A percentile compares a stretch with the other conserved stretches of the same genome.
These are phyloP conservation scores for Pseudopithomyces chartarum DNA, from an alignment of 2,329 filamentous ascomycete species.

Conservation along the genomic window DNA sequence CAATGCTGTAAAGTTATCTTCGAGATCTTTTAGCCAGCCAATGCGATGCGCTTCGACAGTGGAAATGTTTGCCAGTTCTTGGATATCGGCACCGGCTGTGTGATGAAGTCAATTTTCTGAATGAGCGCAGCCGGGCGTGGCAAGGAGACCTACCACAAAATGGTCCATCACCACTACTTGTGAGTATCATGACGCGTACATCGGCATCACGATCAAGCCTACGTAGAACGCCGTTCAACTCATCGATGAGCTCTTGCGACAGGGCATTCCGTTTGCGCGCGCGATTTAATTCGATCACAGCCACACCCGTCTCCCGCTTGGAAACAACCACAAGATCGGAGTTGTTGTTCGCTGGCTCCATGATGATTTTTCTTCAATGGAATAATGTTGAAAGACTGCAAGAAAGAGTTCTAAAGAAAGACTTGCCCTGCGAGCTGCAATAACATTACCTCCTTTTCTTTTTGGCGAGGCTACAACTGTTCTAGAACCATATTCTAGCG, in stretches of 20 bases:
- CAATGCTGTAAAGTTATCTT: slow-evolving; percentile 73
- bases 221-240: slow-evolving; percentile 30
- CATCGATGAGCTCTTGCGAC: slow-evolving; percentile 53
- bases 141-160: slow-evolving; percentile 55
- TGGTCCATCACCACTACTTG: slow-evolving; percentile 84
- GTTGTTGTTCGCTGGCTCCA: not conserved
- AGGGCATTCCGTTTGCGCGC: slow-evolving; percentile 64
- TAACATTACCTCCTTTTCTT: too few relatives aligned
- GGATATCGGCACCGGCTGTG: slow-evolving; percentile 87
- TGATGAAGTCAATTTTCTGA: slow-evolving; percentile 10
- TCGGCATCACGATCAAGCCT: slow-evolving; percentile 18
- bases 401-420: too few relatives aligned
- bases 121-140: slow-evolving; percentile 6
- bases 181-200: slow-evolving; percentile 61
- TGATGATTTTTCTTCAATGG: not conserved
- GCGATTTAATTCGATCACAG: slow-evolving; percentile 57
- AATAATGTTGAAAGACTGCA: not conserved
- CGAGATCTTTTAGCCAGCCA: slow-evolving; percentile 93
- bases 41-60: slow-evolving; percentile 82
- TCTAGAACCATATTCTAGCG: too few relatives aligned
- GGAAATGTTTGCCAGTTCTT: slow-evolving; percentile 88
- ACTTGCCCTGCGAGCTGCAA: too few relatives aligned
- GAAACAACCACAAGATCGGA: slow-evolving; percentile 10
- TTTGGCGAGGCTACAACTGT: too few relatives aligned
- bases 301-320: slow-evolving; percentile 42